A percentile compares a stretch with the other conserved stretches of the same genome.
These are phyloP conservation scores for Aspergillus alliaceus DNA, from an alignment of 2,329 filamentous ascomycete genomes.

Conservation along the genomic window DNA sequence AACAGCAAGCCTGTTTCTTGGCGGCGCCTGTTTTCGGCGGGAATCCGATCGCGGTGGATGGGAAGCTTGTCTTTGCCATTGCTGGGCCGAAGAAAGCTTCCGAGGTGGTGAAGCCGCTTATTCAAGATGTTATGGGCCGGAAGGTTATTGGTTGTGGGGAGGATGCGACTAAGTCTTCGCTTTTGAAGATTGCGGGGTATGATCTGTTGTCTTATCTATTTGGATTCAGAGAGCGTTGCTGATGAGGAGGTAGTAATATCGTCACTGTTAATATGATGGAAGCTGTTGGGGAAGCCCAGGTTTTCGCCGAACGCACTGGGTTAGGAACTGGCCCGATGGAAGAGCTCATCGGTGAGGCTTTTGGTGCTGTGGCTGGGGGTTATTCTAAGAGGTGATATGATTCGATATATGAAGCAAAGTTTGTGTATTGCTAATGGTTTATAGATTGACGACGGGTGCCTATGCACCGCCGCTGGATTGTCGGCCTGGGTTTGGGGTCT, in stretches of 20 bases:
- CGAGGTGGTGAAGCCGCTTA: conserved; percentile 39
- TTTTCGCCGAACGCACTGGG: conserved; percentile 48
- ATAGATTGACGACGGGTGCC: conserved; percentile 42
- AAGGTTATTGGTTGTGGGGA: conserved; percentile 46
- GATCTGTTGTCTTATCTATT: conserved; percentile 7
- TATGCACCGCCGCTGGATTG: conserved; percentile 41
- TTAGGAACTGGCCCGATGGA: conserved; percentile 45
- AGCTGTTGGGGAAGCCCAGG: conserved; percentile 47
- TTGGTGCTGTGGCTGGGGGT: conserved; percentile 43
- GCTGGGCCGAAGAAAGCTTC: conserved; percentile 38
- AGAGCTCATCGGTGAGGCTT: conserved; percentile 45
- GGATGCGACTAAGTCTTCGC: conserved; percentile 42
- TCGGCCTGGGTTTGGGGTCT: conserved; percentile 38
- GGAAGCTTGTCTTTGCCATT: conserved; percentile 48
- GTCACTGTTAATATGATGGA: conserved; percentile 47
- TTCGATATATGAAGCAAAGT: neutral
- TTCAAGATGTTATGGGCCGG: conserved; percentile 46
- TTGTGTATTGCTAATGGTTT: neutral
- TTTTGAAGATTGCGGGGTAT: conserved; percentile 48
- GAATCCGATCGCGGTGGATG: conserved; percentile 44
- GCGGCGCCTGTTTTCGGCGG: conserved; percentile 48
- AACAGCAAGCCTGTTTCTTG: conserved; percentile 38
- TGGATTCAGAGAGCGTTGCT: neutral
- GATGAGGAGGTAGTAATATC: conserved; percentile 36
- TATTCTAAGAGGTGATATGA: conserved; percentile 42